A percentile compares a stretch with the other conserved stretches of the same genome.
Conservation (phyloP, 176 grass and related monocot species). For the Paspalum vaginatum region DNA sequence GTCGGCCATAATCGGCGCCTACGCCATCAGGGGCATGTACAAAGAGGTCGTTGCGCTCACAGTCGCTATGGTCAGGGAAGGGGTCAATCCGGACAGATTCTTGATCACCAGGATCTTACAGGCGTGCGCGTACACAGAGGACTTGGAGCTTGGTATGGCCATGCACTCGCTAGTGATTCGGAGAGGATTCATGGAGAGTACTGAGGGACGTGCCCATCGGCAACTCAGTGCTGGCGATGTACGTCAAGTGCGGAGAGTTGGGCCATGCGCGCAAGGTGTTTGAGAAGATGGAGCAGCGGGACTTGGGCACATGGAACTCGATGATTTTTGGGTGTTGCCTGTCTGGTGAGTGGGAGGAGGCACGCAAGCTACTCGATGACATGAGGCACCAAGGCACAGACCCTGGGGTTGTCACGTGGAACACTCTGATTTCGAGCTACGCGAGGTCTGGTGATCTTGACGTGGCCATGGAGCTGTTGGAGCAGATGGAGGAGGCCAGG, state of each 20-base stretch:
- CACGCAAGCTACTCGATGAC: constrained; percentile 44
- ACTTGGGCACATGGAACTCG: constrained; percentile 69
- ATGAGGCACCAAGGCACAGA: constrained; percentile 56
- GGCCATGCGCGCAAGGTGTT: constrained; percentile 37
- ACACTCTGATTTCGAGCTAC: constrained; percentile 66
- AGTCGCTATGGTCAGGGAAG: constrained; percentile 47
- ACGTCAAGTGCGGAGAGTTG: constrained; percentile 68
- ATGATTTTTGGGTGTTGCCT: constrained; percentile 65
- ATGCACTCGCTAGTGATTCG: constrained; percentile 61
- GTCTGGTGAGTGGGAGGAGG: constrained; percentile 49
- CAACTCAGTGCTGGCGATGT: constrained; percentile 69
- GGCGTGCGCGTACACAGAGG: constrained; percentile 42
- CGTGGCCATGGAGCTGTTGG: constrained; percentile 56
- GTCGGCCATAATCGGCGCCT: constrained; percentile 68
- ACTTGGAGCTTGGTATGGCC: constrained; percentile 38
- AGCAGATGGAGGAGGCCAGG: constrained; percentile 62
- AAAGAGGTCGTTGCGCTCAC: constrained; percentile 41
- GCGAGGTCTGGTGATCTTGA: constrained; percentile 58
- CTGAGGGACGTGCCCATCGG: constrained; percentile 40
- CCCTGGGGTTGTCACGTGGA: constrained; percentile 61
- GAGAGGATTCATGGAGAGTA: constrained; percentile 47
- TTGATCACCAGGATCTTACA: constrained; percentile 67
- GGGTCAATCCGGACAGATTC: constrained; percentile 55
- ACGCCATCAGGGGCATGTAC: constrained; percentile 55
- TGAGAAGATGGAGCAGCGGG: constrained; percentile 51